Evolutionary conservation across 495 filamentous ascomycete species (phyloP), one percentile per base, ranked within the genome.

Genomic region (Opeltia flavorubescens): DNA sequence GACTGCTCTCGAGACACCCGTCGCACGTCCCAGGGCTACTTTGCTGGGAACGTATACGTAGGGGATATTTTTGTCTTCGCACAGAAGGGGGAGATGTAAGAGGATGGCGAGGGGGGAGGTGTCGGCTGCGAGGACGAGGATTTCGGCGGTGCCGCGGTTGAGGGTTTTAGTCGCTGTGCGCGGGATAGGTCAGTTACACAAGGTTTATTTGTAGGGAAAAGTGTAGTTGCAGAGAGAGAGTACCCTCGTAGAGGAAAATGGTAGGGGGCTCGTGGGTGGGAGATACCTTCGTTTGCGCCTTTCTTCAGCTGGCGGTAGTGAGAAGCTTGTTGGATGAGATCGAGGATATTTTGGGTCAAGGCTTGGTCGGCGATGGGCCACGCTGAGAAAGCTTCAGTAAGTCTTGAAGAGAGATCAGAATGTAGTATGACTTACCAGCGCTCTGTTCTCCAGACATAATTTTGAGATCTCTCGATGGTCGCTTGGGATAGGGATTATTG

Each of bases 261-360:
- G 29, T 6, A 31, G 6, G 29, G 4, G 9, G 5, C 36, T 3
- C 20, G 20, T 20, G 21, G 4, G 0, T 21, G 9, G 5, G 5
- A 13, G 31, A 25, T 54, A 62, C 62, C 52, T 56, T 75, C 69
- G 64, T 73, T 74, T 20, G 71, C 70, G 43, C 86, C 86, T 72
- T 91, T 91, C 76, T 91, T 93, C 28, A 89, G 62, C 70, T 89
- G 86, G 33, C 83, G 71, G 67, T 85, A 85, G 65, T 94, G 83
- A 39, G 68, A 69, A 26, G 83, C 83, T 62, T 94, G 85, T 68
- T 95, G 89, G 31, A 95, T 74, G 26, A 94, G 74, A 57, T 94
- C 87, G 29, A 94, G 72, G 47, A 93, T 76, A 59, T 83, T 77
- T 76, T 87, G 75, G 12, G 80, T 66, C n/a, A 94, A 74, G 46